phyloP scores from a whole-genome alignment of 148 eudicot species.

The Mesembryanthemum crystallinum region DNA sequence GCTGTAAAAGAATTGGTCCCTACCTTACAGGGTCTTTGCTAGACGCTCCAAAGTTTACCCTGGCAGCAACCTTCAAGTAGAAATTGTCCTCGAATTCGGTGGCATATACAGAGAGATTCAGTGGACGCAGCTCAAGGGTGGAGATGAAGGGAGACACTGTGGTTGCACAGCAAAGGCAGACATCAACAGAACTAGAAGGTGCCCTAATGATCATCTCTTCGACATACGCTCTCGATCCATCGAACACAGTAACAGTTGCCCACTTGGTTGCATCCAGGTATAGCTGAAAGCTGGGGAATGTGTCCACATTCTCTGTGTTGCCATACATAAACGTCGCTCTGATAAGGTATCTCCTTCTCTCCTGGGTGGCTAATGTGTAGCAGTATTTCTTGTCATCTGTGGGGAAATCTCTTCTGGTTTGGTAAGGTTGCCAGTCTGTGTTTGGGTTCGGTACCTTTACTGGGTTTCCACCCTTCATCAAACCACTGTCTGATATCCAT shows the following conservation, averaged over 20 bases:
- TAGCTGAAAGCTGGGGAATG: constrained; percentile 78
- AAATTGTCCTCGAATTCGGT: constrained; percentile 84
- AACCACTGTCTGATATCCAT: constrained; percentile 71
- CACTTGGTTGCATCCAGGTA: constrained; percentile 93
- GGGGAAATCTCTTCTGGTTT: constrained; percentile 67
- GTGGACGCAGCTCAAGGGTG: constrained; percentile 77
- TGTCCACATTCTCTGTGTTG: constrained; percentile 37
- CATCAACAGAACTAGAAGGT: constrained; percentile 60
- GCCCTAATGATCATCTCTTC: constrained; percentile 92
- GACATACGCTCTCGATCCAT: constrained; percentile 55
- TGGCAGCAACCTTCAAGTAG: constrained; percentile 74
- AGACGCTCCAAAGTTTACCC: constrained; percentile 88
- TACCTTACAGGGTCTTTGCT: constrained; percentile 68
- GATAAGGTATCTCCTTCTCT: constrained; percentile 74
- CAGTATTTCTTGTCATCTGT: constrained; percentile 72
- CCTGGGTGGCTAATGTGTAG: constrained; percentile 57
- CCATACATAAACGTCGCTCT: constrained; percentile 87
- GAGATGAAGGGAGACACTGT: constrained; percentile 89
- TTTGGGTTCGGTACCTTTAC: constrained; percentile 34
- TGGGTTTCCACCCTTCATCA: constrained; percentile 51
- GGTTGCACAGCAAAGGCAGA: constrained; percentile 89
- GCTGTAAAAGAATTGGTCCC: neutral
- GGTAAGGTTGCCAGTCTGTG: constrained; percentile 46
- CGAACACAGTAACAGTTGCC: constrained; percentile 68
- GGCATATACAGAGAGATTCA: constrained; percentile 92